Conservation (phyloP, 495 filamentous ascomycete species). For the Entonaema liquescens region DNA sequence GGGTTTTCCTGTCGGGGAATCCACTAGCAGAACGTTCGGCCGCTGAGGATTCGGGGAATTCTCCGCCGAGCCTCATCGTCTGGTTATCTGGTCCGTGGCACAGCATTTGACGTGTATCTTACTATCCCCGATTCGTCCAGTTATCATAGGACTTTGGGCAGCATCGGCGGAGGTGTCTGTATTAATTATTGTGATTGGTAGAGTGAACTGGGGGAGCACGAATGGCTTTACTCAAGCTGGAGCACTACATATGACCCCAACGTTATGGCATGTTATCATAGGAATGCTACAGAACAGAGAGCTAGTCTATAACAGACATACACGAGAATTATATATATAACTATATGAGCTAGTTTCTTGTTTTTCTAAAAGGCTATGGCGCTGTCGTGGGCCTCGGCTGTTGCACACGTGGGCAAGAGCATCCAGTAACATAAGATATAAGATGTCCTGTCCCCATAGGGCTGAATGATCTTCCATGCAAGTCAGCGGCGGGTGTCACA, state of each 20-base stretch:
- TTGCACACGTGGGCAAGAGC: too few species aligned
- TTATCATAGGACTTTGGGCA: neutral
- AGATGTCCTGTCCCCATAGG: neutral
- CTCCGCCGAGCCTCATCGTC: neutral
- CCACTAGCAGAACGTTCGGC: conserved; percentile 3
- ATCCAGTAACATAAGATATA: neutral
- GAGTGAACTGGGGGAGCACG: neutral
- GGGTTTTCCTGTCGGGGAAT: conserved; percentile 4
- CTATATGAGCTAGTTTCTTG: neutral
- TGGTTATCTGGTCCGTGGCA: neutral
- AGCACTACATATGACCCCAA: neutral
- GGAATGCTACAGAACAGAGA: neutral
- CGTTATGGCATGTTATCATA: neutral
- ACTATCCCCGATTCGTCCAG: neutral
- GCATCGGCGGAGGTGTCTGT: neutral
- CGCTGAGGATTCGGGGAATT: neutral
- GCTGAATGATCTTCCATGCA: neutral
- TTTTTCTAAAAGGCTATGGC: neutral
- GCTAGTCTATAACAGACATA: neutral
- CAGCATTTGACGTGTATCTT: neutral
- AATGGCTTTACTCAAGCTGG: neutral
- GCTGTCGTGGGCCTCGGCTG: too few species aligned
- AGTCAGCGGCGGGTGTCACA: neutral
- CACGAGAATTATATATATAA: neutral
- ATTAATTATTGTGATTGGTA: neutral